These are phyloP conservation scores for Leccinum uliginosum DNA, from an alignment of 768 basidiomycete species.

Conservation along the genomic window DNA sequence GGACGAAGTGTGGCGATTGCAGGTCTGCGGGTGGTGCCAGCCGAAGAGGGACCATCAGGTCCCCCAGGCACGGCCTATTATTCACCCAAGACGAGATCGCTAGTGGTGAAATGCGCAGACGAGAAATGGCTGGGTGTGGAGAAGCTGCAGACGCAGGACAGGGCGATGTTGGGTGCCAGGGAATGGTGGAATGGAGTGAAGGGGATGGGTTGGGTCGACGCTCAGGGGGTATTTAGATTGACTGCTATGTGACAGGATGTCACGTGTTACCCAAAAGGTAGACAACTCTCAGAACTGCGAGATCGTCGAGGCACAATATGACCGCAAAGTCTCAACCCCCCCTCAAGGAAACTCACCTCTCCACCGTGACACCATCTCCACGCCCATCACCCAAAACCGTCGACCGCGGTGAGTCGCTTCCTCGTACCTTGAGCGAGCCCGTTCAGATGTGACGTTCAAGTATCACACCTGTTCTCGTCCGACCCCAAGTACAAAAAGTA, in stretches of 20 bases:
- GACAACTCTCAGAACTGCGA: background rate
- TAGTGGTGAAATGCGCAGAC: conserved; percentile 55
- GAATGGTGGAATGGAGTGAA: conserved; percentile 80
- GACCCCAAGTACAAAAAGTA: conserved; percentile 97
- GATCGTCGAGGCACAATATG: conserved; percentile 18
- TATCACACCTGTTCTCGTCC: conserved; percentile 56
- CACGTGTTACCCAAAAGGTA: background rate
- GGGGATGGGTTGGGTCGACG: conserved; percentile 26
- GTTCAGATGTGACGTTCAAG: background rate
- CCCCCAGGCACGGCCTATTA: conserved; percentile 44
- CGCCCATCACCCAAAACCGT: conserved; percentile 18
- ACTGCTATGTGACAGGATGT: conserved; percentile 5
- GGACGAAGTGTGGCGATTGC: conserved; percentile 23
- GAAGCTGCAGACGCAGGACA: conserved; percentile 59
- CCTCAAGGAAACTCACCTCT: conserved; percentile 18
- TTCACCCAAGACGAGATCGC: conserved; percentile 32
- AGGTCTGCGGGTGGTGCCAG: conserved; percentile 14
- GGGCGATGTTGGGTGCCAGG: conserved; percentile 46
- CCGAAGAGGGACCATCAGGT: background rate
- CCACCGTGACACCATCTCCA: conserved; percentile 6
- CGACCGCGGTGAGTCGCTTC: conserved; percentile 29
- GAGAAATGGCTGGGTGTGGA: conserved; percentile 50
- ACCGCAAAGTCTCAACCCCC: conserved; percentile 9
- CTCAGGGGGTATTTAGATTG: conserved; percentile 13
- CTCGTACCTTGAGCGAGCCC: background rate